phyloP scores from a whole-genome alignment of 2,329 filamentous ascomycete species.

The Fusarium sp. region DNA sequence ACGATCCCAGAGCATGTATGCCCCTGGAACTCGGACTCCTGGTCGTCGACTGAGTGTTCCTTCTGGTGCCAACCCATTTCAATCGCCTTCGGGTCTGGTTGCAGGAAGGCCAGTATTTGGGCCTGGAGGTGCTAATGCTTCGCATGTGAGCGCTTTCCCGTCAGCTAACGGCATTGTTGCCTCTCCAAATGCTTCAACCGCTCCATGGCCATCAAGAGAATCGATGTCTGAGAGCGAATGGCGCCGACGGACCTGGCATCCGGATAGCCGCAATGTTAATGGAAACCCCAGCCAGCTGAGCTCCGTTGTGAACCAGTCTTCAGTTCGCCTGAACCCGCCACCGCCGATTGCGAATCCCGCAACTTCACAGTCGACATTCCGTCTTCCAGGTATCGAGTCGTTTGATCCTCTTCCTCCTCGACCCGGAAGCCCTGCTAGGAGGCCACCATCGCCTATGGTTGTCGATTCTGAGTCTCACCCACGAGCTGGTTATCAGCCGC shows the following conservation, averaged over 20 bases:
- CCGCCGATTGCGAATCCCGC: conserved; percentile 58
- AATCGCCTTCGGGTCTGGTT: conserved; percentile 67
- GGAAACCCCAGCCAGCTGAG: conserved; percentile 77
- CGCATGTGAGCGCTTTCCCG: conserved; percentile 66
- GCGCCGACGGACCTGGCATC: conserved; percentile 91
- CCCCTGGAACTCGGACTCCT: conserved; percentile 70
- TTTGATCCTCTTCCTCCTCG: conserved; percentile 81
- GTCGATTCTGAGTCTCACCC: conserved; percentile 66
- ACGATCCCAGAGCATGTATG: conserved; percentile 78
- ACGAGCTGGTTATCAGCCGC: conserved; percentile 44
- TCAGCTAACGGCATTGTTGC: conserved; percentile 69
- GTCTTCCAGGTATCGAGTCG: conserved; percentile 90
- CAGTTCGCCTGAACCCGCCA: conserved; percentile 64
- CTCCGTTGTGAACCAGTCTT: conserved; percentile 77
- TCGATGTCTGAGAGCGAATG: conserved; percentile 79
- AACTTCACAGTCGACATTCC: conserved; percentile 68
- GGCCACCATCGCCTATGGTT: conserved; percentile 80
- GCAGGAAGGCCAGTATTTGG: conserved; percentile 66
- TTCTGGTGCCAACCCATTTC: conserved; percentile 78
- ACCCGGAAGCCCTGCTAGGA: conserved; percentile 70
- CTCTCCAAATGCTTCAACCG: conserved; percentile 72
- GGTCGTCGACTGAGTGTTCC: conserved; percentile 85
- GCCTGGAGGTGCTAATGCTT: conserved; percentile 65
- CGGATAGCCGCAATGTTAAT: conserved; percentile 74
- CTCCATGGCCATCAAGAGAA: conserved; percentile 73